phyloP scores from a whole-genome alignment of 176 grass and related monocot genomes.

The Phragmites australis region DNA sequence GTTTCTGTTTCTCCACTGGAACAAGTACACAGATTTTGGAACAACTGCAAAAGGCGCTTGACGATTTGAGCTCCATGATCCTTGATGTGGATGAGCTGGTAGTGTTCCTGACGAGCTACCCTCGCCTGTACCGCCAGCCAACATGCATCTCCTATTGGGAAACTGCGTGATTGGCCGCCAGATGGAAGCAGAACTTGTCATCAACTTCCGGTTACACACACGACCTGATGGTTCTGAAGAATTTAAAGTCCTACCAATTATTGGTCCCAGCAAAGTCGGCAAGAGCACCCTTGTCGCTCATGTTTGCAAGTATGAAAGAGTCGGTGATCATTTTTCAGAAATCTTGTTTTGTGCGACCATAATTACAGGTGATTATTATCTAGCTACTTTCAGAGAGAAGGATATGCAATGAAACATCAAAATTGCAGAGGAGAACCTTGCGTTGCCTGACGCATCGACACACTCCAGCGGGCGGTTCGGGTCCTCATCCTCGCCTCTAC shows the following conservation, averaged over 20 bases:
- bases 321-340: conserved; percentile 25
- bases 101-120: neutral
- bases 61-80: neutral
- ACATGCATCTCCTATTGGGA: neutral
- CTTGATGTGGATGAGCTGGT: neutral
- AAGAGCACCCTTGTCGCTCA: conserved; percentile 41
- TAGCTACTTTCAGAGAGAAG: neutral
- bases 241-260: neutral
- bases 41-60: neutral
- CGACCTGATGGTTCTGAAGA: neutral
- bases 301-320: conserved; percentile 27
- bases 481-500: no score
- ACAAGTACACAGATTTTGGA: neutral
- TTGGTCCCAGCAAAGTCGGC: neutral
- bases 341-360: neutral
- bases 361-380: neutral
- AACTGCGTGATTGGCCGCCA: conserved; percentile 10
- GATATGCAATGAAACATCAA: neutral
- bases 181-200: neutral
- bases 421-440: no score
- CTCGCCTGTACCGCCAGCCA: neutral
- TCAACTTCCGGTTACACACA: neutral
- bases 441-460: no score
- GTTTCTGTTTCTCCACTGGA: neutral
- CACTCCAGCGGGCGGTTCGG: no score